Base-by-base conservation (phyloP, 2,329 filamentous ascomycete species). In the Colletotrichum somersetense region DNA sequence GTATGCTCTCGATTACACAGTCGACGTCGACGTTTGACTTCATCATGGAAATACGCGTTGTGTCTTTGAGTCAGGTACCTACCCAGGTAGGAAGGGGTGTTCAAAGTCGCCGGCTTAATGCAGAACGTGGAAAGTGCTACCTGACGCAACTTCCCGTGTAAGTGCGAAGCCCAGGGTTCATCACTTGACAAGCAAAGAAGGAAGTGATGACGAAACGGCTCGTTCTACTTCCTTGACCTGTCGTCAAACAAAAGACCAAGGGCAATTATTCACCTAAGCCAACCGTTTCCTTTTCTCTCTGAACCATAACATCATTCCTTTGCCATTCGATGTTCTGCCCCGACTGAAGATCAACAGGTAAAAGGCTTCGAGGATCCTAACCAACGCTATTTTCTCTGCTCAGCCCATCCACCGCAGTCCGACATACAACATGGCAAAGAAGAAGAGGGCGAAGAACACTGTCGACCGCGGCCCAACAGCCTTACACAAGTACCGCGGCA, bases 401-500 rank as follows among this genome's bases (percentile, higher is more conserved):
- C 33, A 20, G 44, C n/a, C n/a, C 16, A 16, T 40, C 26, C 16
- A 20, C 26, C 52, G n/a, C 11, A 50, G 11, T 30, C 20, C 42
- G 7, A 6, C 42, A n/a, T 16, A 20, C 33, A 71, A 30, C n/a
- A 69, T 69, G 69, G 53, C 55, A 12, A 14, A 14, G 18, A 48
- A 53, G 33, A 79, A 75, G 56, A 74, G 52, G 20, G 30, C 30
- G 30, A 78, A 53, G 26, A 74, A 66, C 59, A 67, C 57, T 1
- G 58, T 72, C 3, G 48, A 72, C 10, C 80, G 83, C 26, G 84
- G 84, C 2, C 81, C 82, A 26, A 84, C 82, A 0, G 82, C 81
- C n/a, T 77, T 82, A 59, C 79, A 81, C 61, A 85, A 83, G 75
- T 82, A 81, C 55, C 80, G 84, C 3, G 85, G 85, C 8, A 92